Evolutionary conservation across 352 stramenopile genomes (phyloP), one percentile per base, ranked within the genome.

Genomic region (Phytopythium aichiense): DNA sequence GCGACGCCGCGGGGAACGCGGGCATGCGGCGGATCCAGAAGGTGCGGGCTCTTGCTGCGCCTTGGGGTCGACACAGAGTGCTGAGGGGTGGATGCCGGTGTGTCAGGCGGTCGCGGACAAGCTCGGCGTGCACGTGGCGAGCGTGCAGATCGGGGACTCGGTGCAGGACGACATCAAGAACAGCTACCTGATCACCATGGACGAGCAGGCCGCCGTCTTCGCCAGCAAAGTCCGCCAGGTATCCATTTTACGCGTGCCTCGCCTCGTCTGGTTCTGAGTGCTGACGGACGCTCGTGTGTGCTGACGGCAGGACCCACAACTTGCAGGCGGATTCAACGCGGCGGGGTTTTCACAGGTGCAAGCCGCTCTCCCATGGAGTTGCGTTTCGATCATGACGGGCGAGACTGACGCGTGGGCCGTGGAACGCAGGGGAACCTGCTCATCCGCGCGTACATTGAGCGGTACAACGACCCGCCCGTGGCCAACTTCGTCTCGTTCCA

Each of bases 151-250:
- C 28, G 95, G 92, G 25, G 66, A 89, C 16, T 91, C 77, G 1
- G 75, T 93, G 37, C 57, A 66, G 1, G 78, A 95, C 63, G 95
- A 98, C 67, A 87, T 94, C 22, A 79, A 86, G n/a, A 98, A 98
- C 73, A 97, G 90, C 48, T 98, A 96, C 68, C 87, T 98, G 58
- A 64, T 97, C 57, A 97, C 78, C 18, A 97, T 98, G 91, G 80
- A 98, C 66, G 82, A 83, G 12, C 87, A 92, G 53, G 79, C 97
- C 13, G 89, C 97, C 22, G 68, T 89, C 51, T 98, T 98, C 75
- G 91, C 94, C 1, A 66, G 78, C n/a, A 74, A 79, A 52, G 78
- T 98, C 35, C 68, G 64, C 61, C 61, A 80, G 71, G 85, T 20
- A 11, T 30, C 2, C 33, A 12, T 1, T 12, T n/a, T 5, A 1